phyloP scores from a whole-genome alignment of 176 grass and related monocot species.

The Pontederia paniculata region DNA sequence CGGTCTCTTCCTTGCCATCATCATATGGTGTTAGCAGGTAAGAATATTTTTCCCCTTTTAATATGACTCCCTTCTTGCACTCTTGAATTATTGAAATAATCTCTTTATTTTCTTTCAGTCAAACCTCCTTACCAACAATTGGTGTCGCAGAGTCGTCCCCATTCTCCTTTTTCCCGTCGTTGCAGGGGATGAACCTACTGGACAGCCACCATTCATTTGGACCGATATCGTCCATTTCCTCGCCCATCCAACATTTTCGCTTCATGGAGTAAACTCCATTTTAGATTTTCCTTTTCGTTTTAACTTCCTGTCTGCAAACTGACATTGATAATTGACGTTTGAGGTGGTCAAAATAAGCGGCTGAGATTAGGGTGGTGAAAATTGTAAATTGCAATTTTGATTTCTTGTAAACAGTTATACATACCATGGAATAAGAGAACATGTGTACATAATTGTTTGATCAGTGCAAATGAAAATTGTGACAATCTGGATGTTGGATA shows the following conservation, averaged over 20 bases:
- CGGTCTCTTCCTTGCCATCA: slow-evolving; percentile 37
- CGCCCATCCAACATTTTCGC: slow-evolving; percentile 50
- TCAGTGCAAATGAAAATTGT: neutral
- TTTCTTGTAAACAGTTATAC: neutral
- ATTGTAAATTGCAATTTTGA: slow-evolving; percentile 1
- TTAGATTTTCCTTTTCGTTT: neutral
- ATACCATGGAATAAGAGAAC: neutral
- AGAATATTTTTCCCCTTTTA: neutral
- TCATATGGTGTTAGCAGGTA: slow-evolving; percentile 42
- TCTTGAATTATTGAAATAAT: neutral
- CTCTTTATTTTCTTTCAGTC: slow-evolving; percentile 22
- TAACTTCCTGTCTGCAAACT: neutral
- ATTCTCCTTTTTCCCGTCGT: slow-evolving; percentile 23
- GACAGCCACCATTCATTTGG: slow-evolving; percentile 44
- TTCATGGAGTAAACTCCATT: slow-evolving; percentile 43
- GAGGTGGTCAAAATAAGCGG: slow-evolving; percentile 23
- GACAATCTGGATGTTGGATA: neutral
- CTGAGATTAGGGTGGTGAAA: slow-evolving; percentile 5
- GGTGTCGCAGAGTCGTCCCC: slow-evolving; percentile 23
- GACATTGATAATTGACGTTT: slow-evolving; percentile 2
- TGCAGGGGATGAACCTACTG: slow-evolving; percentile 38
- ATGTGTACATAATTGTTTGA: slow-evolving; percentile 5
- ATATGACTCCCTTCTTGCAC: neutral
- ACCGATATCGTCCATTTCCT: slow-evolving; percentile 12
- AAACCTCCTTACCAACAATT: slow-evolving; percentile 28